Base-by-base conservation (phyloP, 768 basidiomycete genomes). In the Butyriboletus loyo region DNA sequence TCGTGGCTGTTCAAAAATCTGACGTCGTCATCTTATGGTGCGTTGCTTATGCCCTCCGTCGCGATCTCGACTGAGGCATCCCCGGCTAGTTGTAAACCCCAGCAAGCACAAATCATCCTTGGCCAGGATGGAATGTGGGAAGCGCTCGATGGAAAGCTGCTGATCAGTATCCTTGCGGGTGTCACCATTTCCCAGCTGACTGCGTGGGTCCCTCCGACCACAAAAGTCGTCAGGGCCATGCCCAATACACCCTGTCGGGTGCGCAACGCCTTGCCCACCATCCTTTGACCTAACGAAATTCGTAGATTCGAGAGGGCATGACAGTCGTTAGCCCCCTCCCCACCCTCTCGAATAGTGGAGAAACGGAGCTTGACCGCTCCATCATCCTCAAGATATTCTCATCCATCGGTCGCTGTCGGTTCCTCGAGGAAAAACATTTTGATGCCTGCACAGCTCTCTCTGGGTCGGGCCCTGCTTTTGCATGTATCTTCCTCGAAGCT, bases 91-190 rank as follows among this genome's bases (percentile, higher is more conserved):
- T 98, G 93, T 69, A 99, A 99, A 68, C 97, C 97, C 3, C 89
- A 98, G 58, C 73, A 92, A 40, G 94, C 92, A 0, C 77, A 84
- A 34, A 60, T 70, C 13, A 90, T 99, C 60, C 77, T 99, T 21
- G 68, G 70, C 28, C 84, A 88, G 60, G 62, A 78, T 11, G 94
- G 93, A 19, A 86, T 98, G 72, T 74, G 76, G 45, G 87, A 92
- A 49, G 94, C 92, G 2, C 74, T 99, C 49, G 83, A 84, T 27
- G 87, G 89, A 41, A 98, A 98, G 72, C 82, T 98, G 1, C 76
- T 99, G 54, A 90, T 98, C 70, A 98, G 95, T 65, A 97, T 98
- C 67, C 85, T 98, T 30, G 95, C 97, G n/a, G 97, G 97, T 59
- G 88, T 97, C 5, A 98, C 89, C 27, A 88, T 98, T 57, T 56